Percentiles rank a stretch among this genome's conserved stretches.
Conservation (phyloP, 2,329 filamentous ascomycete species). For the Gyromitra esculenta region DNA sequence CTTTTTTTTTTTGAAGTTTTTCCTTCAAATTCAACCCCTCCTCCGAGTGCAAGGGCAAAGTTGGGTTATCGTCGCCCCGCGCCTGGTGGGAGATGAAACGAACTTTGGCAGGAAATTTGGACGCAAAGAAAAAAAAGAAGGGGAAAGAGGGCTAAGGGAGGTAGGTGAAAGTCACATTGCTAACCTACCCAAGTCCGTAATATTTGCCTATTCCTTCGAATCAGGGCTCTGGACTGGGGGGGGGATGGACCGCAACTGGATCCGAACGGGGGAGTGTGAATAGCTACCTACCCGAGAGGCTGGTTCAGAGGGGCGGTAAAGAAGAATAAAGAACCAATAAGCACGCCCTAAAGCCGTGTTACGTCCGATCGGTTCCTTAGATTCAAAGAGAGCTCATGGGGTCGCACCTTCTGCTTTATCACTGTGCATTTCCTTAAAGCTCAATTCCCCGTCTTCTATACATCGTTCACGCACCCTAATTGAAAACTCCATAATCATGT, state of each 20-base stretch:
- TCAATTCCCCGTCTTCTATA: slow-evolving; percentile 6
- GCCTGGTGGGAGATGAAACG: slow-evolving; percentile 16
- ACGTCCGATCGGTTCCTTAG: slow-evolving; percentile 23
- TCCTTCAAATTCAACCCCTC: slow-evolving; percentile 39
- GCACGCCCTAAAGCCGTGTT: slow-evolving; percentile 24
- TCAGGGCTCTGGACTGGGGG: slow-evolving; percentile 2
- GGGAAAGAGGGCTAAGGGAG: slow-evolving; percentile 20
- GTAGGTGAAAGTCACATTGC: slow-evolving; percentile 31
- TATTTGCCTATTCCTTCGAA: slow-evolving; percentile 28
- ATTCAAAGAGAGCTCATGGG: slow-evolving; percentile 4
- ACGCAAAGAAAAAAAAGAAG: slow-evolving; percentile 10
- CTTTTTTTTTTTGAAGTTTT: background rate
- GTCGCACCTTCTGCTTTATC: slow-evolving; percentile 39
- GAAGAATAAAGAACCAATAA: slow-evolving; percentile 24
- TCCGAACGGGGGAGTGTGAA: slow-evolving; percentile 24
- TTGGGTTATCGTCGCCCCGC: slow-evolving; percentile 37
- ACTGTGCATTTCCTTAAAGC: slow-evolving; percentile 14
- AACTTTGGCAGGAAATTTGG: slow-evolving; percentile 16
- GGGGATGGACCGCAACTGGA: slow-evolving; percentile 20
- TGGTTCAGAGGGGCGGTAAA: slow-evolving; percentile 45
- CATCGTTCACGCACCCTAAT: background rate
- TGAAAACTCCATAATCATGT: background rate
- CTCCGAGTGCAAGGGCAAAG: slow-evolving; percentile 38
- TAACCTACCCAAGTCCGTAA: slow-evolving; percentile 13
- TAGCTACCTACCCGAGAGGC: slow-evolving; percentile 45